Base-by-base conservation (phyloP, 2,329 filamentous ascomycete genomes). In the Myriosclerotinia duriaeana region DNA sequence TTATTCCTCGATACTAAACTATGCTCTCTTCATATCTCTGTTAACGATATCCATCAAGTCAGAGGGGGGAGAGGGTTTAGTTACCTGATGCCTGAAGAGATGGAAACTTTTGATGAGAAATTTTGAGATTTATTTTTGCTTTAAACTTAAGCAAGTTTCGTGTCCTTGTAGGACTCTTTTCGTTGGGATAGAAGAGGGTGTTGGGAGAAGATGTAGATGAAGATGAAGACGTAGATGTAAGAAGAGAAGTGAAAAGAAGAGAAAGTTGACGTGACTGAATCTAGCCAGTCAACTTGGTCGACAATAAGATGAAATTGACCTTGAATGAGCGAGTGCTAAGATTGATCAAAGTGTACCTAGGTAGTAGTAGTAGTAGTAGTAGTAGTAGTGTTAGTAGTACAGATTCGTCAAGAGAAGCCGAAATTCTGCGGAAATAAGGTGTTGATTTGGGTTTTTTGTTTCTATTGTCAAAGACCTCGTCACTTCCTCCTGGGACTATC, bases 401-500 rank as follows among this genome's bases (percentile, higher is more conserved):
- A 20, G 53, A 58, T 53, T 59, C 65, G 52, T 30, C 42, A 50
- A 38, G 12, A 61, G n/a, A 66, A 56, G 53, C 20, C 59, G 54
- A 64, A 64, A 58, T 50, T 14, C 22, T 38, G 65, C 44, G 60
- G 34, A 64, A 67, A 58, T 66, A 48, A 68, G 26, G 50, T 50
- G 44, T 53, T 26, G 46, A 65, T 60, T 60, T 54, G 30, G 48
- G 50, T 48, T 55, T 36, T 60, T 46, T 59, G 30, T 53, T 38
- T 26, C 22, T 60, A 36, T 67, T 71, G 70, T 69, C 68, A 69
- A 69, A 72, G 60, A 67, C 68, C 68, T 71, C 70, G 68, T 72
- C 69, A 71, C 67, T 67, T 50, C 50, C 55, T 73, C 54, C 72
- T 70, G 59, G 71, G 73, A 68, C 59, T 67, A 72, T 73, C 72